Conservation (phyloP, 768 basidiomycete genomes). For the Russula vinacea region DNA sequence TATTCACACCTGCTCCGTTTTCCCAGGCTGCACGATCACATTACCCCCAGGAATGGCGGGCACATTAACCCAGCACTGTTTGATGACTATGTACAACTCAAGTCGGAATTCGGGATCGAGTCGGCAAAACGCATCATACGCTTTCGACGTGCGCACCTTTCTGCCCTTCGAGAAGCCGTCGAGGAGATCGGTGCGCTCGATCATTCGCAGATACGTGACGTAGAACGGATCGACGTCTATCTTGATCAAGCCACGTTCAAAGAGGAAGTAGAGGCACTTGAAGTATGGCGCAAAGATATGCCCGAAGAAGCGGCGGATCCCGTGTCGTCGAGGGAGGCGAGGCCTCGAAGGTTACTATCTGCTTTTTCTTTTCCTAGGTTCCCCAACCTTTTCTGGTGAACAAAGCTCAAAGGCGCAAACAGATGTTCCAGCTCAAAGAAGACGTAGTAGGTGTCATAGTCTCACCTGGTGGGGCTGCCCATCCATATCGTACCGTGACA, state of each 20-base stretch:
- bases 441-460: constrained; percentile 50
- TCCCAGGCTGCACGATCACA: background rate
- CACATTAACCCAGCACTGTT: constrained; percentile 65
- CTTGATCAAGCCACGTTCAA: constrained; percentile 43
- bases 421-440: constrained; percentile 52
- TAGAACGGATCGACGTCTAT: constrained; percentile 59
- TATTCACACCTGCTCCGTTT: background rate
- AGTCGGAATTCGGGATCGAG: constrained; percentile 44
- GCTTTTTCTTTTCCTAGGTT: too few relatives aligned
- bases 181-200: constrained; percentile 51
- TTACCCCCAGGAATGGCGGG: constrained; percentile 66
- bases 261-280: constrained; percentile 45
- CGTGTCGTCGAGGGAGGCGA: constrained; percentile 36
- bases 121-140: constrained; percentile 53
- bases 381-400: background rate
- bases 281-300: constrained; percentile 48
- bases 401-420: background rate
- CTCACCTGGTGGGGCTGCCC: constrained; percentile 57
- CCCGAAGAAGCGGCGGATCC: constrained; percentile 44
- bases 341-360: constrained; percentile 38
- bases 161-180: constrained; percentile 47
- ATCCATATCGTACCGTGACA: constrained; percentile 69
- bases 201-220: constrained; percentile 54
- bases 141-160: constrained; percentile 59
- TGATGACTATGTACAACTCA: constrained; percentile 52